Evolutionary conservation across 2,329 filamentous ascomycete genomes (phyloP), one percentile per base, ranked within the genome.

Genomic region (Aspergillus hiratsukae): DNA sequence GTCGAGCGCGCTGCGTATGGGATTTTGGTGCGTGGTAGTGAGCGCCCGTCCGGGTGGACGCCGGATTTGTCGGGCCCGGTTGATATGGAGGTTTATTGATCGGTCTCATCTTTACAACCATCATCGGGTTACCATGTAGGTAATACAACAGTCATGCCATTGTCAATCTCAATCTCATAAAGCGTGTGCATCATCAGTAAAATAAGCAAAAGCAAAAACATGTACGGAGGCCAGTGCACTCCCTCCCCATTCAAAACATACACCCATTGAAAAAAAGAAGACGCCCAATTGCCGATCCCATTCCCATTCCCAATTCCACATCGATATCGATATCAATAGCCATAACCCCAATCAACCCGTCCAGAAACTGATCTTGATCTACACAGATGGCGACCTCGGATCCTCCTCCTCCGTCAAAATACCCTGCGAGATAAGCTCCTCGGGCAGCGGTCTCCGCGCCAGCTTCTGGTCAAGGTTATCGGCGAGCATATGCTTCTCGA

Each of bases 1-100:
- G 94, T 99, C 10, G 94, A 99, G 81, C 87, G 85, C 63, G 84
- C 93, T 25, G 86, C 91, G 29, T 99, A 97, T 73, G 91, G 91
- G 3, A 84, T 97, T 63, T 85, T 88, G 29, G 89, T 99, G 23
- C 81, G 94, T 52, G 93, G 93, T 0, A 89, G 87, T 52, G 94
- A 99, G 78, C 79, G 91, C 60, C 93, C 93, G 0, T 90, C 88
- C 69, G 93, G 93, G 0, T 97, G 93, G 93, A 83, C 94, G 69
- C 93, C 92, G 3, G 92, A 96, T 69, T 73, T 90, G 69, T 75
- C 76, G 25, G 76, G 67, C 23, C 73, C 73, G 21, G 70, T 70
- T 52, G 71, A 72, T 49, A 71, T 75, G 49, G 71, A 76, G 50
- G 71, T 64, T 51, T 74, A 74, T 62, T 77, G 59, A 72, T 51